These are phyloP conservation scores for Backusella sp. DNA, from an alignment of 192 early-diverging fungal species.

Conservation along the genomic window DNA sequence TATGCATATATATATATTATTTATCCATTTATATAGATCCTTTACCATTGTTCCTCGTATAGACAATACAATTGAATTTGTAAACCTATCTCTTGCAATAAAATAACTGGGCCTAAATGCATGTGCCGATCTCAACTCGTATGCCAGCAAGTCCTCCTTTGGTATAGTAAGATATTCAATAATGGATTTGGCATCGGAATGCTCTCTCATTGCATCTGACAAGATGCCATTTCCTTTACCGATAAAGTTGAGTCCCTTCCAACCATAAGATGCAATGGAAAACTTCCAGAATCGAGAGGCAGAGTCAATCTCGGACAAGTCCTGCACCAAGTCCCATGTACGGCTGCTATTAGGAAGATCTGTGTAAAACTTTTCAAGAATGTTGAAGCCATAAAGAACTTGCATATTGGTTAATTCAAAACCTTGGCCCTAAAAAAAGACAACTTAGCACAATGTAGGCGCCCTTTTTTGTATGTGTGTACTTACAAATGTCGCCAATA, in stretches of 20 bases:
- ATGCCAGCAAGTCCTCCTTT: conserved; percentile 62
- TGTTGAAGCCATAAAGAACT: conserved; percentile 60
- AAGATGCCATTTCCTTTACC: conserved; percentile 66
- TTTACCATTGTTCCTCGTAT: conserved; percentile 70
- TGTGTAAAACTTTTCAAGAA: conserved; percentile 63
- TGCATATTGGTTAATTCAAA: conserved; percentile 67
- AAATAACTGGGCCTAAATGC: conserved; percentile 73
- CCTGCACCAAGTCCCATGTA: conserved; percentile 38
- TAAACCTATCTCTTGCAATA: conserved; percentile 61
- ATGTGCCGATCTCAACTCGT: conserved; percentile 62
- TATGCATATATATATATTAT: not conserved
- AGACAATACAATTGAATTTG: conserved; percentile 62
- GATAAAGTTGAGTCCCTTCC: conserved; percentile 71
- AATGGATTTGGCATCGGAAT: conserved; percentile 65
- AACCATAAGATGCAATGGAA: conserved; percentile 54
- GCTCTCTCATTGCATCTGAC: conserved; percentile 61
- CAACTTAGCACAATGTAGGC: not conserved
- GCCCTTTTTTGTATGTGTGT: not conserved
- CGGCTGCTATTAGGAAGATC: conserved; percentile 35
- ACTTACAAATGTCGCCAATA: conserved; percentile 35
- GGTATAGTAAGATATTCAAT: conserved; percentile 61
- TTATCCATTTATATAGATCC: not conserved
- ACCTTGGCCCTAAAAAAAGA: conserved; percentile 55
- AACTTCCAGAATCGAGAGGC: conserved; percentile 43
- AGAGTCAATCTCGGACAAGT: conserved; percentile 31